Evolutionary conservation across 2,329 filamentous ascomycete species (phyloP).

Genomic region (Hymenoscyphus salicellus): DNA sequence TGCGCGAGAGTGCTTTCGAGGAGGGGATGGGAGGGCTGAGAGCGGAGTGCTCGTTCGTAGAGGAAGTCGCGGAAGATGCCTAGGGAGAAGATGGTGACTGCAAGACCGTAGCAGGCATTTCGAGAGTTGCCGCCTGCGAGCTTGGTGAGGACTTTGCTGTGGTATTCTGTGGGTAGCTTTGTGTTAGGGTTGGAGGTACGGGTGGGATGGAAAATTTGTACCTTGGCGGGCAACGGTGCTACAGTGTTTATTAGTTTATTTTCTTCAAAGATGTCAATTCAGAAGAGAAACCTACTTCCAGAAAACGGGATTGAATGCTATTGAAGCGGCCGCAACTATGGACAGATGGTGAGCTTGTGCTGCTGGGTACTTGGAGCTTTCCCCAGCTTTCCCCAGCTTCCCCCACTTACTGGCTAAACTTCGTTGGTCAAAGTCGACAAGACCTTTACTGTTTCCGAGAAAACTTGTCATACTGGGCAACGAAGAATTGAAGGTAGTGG

Average conservation of each 20-base stretch:
- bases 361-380: constrained; percentile 6
- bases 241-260: constrained; percentile 11
- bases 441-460: constrained; percentile 26
- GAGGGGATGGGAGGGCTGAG: constrained; percentile 71
- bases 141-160: constrained; percentile 82
- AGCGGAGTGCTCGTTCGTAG: constrained; percentile 78
- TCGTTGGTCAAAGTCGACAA: constrained; percentile 63
- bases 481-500: neutral
- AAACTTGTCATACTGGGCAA: constrained; percentile 29
- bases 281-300: constrained; percentile 75
- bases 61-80: constrained; percentile 85
- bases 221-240: constrained; percentile 83
- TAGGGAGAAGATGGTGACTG: constrained; percentile 83
- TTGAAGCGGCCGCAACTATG: constrained; percentile 73
- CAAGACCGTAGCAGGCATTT: constrained; percentile 84
- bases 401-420: constrained; percentile 59
- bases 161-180: constrained; percentile 66
- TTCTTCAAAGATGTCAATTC: neutral
- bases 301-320: constrained; percentile 96
- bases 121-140: constrained; percentile 76
- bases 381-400: neutral
- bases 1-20: constrained; percentile 60
- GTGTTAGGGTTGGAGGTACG: constrained; percentile 13
- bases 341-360: constrained; percentile 23
- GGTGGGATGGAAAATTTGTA: constrained; percentile 40